Evolutionary conservation across 768 basidiomycete genomes (phyloP).

Genomic region (Podaxis carcinomalis): DNA sequence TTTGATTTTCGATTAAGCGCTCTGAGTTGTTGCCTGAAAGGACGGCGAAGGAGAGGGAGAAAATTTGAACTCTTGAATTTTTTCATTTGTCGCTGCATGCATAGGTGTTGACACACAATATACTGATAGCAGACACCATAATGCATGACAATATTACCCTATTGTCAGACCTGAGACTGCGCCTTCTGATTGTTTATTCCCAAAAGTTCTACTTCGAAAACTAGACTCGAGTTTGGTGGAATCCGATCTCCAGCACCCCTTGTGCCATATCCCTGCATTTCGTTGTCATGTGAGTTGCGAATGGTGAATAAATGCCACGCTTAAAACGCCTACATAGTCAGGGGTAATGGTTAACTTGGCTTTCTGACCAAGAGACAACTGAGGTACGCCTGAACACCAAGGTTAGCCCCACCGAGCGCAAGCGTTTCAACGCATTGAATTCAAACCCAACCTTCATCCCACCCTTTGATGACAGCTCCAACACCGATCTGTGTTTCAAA

Average conservation of each 20-base stretch:
- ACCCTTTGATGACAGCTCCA: conserved; percentile 83
- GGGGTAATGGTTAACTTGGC: conserved; percentile 61
- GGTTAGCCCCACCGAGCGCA: background rate
- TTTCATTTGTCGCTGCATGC: too few species aligned
- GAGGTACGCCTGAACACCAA: conserved; percentile 47
- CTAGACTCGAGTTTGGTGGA: conserved; percentile 68
- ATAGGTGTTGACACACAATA: too few species aligned
- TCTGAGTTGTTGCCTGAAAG: background rate
- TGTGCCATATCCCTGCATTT: conserved; percentile 60
- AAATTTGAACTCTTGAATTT: too few species aligned
- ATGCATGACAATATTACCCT: too few species aligned
- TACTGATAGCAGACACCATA: too few species aligned
- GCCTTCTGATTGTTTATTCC: background rate
- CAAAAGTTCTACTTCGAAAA: conserved; percentile 58
- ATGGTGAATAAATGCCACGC: background rate
- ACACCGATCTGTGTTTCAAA: conserved; percentile 73
- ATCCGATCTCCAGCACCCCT: conserved; percentile 66
- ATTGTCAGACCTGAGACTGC: too few species aligned
- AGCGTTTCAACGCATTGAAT: conserved; percentile 16
- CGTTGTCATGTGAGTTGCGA: background rate
- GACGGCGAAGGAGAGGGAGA: background rate
- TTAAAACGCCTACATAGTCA: conserved; percentile 59
- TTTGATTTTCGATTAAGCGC: background rate
- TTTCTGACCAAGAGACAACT: conserved; percentile 76
- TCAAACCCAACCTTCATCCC: conserved; percentile 72